Percentiles rank a stretch among this genome's conserved stretches.
Evolutionary conservation across 108 stramenopile species (phyloP).

Genomic region (Cyclotella kingstonii): DNA sequence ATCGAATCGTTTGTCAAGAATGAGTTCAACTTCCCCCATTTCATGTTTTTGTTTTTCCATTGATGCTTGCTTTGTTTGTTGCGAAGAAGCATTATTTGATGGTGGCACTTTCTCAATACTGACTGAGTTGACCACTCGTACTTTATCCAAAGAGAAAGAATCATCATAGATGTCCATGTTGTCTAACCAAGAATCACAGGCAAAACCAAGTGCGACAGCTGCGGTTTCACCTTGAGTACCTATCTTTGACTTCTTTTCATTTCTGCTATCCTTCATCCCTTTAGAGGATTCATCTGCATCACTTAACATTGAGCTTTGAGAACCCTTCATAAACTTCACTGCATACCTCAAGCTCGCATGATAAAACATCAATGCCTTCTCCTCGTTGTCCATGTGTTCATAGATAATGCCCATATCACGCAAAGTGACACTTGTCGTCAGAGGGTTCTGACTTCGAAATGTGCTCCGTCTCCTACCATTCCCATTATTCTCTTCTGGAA

Average conservation of each 20-base stretch:
- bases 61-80: background rate
- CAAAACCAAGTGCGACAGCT: too few species aligned
- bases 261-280: background rate
- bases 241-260: background rate
- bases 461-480: background rate
- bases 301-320: too few species aligned
- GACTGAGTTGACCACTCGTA: constrained; percentile 37
- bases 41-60: constrained; percentile 21
- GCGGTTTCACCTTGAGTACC: too few species aligned
- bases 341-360: constrained; percentile 78
- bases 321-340: constrained; percentile 9
- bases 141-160: constrained; percentile 37
- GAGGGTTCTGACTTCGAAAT: constrained; percentile 31
- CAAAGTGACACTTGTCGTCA: constrained; percentile 65
- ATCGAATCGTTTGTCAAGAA: constrained; percentile 46
- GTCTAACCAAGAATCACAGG: constrained; percentile 10
- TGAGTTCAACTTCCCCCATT: constrained; percentile 63
- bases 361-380: constrained; percentile 72
- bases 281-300: background rate
- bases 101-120: constrained; percentile 12
- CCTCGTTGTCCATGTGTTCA: constrained; percentile 62
- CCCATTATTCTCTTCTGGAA: constrained; percentile 31
- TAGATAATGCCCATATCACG: constrained; percentile 84
- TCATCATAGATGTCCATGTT: constrained; percentile 23
- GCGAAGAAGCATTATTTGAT: background rate